Percentiles rank a stretch among this genome's conserved stretches.
Evolutionary conservation across 352 stramenopile species (phyloP).

Genomic region (Globisporangium carolinianum): DNA sequence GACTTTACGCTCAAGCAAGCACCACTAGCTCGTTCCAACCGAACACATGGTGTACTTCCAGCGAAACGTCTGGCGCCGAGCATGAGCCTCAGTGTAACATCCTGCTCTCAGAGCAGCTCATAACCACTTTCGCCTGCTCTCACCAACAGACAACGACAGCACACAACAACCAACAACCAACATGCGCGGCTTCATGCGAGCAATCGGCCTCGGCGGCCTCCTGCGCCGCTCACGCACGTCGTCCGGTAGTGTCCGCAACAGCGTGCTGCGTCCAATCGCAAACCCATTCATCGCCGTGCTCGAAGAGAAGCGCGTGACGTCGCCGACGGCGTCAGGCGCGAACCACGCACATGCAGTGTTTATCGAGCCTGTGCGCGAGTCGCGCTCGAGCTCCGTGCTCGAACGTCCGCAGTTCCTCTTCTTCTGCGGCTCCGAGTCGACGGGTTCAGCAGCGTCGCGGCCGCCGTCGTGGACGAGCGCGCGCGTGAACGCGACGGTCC

Average conservation of each 20-base stretch:
- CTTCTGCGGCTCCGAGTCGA: constrained; percentile 62
- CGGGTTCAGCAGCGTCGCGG: constrained; percentile 6
- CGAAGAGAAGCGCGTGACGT: constrained; percentile 1
- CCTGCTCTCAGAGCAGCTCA: constrained; percentile 9
- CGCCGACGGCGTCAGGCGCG: background rate
- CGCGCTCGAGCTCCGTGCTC: constrained; percentile 24
- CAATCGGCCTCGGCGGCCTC: constrained; percentile 51
- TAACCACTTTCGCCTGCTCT: constrained; percentile 25
- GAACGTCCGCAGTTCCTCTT: constrained; percentile 69
- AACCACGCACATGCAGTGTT: background rate
- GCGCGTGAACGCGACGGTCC: constrained; percentile 8
- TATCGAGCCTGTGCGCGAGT: constrained; percentile 8
- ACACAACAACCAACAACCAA: constrained; percentile 7
- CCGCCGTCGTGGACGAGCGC: constrained; percentile 5
- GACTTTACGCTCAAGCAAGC: background rate
- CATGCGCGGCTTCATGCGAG: constrained; percentile 67
- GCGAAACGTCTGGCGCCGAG: no score
- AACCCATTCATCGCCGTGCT: constrained; percentile 14
- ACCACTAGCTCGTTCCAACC: background rate
- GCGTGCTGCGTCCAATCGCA: constrained; percentile 28
- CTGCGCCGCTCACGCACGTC: constrained; percentile 21
- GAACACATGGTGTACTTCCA: no score
- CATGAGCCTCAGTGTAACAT: no score
- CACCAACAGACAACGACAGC: background rate
- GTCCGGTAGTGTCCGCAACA: constrained; percentile 3